These are phyloP conservation scores for Eragrostis nindensis DNA, from an alignment of 176 grass and related monocot species.

Conservation along the genomic window DNA sequence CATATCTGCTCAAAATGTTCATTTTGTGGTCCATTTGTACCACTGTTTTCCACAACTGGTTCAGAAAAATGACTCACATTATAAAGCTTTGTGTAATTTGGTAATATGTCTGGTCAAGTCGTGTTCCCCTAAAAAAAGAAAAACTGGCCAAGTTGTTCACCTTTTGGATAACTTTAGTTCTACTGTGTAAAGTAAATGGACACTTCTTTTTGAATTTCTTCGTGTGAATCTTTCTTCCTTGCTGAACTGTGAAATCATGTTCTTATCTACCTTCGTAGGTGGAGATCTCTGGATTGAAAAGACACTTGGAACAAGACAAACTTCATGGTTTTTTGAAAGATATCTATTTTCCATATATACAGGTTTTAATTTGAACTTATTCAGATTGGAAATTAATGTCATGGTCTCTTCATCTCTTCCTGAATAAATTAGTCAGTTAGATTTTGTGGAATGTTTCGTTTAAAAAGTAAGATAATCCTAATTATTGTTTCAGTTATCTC, in stretches of 20 bases:
- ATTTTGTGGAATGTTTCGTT: not conserved
- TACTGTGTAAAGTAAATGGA: not conserved
- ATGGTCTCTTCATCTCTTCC: not conserved
- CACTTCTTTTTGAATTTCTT: not conserved
- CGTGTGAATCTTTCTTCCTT: not conserved
- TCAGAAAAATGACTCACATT: not conserved
- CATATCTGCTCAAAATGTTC: not conserved
- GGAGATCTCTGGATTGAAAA: slow-evolving; percentile 46
- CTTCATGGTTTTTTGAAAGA: slow-evolving; percentile 63
- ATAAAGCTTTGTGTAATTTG: not conserved
- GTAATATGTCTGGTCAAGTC: not conserved
- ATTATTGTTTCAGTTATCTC: not conserved
- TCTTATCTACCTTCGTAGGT: slow-evolving; percentile 48
- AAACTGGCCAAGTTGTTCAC: not conserved
- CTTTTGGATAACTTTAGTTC: not conserved
- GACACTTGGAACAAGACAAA: slow-evolving; percentile 28
- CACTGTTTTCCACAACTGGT: not conserved
- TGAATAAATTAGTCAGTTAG: not conserved
- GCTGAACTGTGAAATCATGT: not conserved
- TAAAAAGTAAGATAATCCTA: not conserved
- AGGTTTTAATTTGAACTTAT: slow-evolving; percentile 44
- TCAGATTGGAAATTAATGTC: not conserved
- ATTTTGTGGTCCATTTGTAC: not conserved
- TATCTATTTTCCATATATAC: slow-evolving; percentile 70
- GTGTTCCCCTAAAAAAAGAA: not conserved